A percentile compares a stretch with the other conserved stretches of the same genome.
Evolutionary conservation across 2,329 filamentous ascomycete species (phyloP).

Genomic region (Exserohilum turcica): DNA sequence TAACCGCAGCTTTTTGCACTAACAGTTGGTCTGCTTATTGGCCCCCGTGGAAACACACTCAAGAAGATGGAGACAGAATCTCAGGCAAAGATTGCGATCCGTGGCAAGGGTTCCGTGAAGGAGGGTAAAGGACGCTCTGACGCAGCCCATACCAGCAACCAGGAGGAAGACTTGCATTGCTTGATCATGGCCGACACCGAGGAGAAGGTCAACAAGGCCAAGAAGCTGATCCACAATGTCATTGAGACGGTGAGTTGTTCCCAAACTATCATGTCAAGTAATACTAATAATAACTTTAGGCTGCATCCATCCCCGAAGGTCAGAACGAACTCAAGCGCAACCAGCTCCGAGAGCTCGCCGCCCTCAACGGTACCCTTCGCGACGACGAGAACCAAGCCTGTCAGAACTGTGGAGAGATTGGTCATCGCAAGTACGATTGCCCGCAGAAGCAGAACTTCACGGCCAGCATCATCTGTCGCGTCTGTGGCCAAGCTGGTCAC

Average conservation of each 20-base stretch:
- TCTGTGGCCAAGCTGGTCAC: slow-evolving; percentile 96
- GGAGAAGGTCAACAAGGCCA: slow-evolving; percentile 99
- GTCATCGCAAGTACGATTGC: slow-evolving; percentile 98
- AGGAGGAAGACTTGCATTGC: slow-evolving; percentile 98
- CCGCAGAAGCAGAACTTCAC: slow-evolving; percentile 98
- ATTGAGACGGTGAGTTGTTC: slow-evolving; percentile 89
- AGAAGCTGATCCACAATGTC: slow-evolving; percentile 96
- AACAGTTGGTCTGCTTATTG: slow-evolving; percentile 99
- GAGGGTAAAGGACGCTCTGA: slow-evolving; percentile 99
- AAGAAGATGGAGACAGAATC: slow-evolving; percentile 99
- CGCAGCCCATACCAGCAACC: slow-evolving; percentile 98
- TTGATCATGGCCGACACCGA: slow-evolving; percentile 99
- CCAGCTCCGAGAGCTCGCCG: slow-evolving; percentile 94
- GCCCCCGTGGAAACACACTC: slow-evolving; percentile 98
- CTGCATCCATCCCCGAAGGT: slow-evolving; percentile 96
- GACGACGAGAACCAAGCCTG: slow-evolving; percentile 99
- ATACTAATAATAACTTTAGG: slow-evolving; percentile 61
- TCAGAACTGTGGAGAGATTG: slow-evolving; percentile 98
- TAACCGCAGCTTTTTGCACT: slow-evolving; percentile 87
- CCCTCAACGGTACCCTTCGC: slow-evolving; percentile 97
- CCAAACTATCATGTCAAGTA: slow-evolving; percentile 4
- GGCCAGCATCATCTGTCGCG: slow-evolving; percentile 98
- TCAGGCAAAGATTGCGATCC: slow-evolving; percentile 97
- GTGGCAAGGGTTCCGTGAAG: slow-evolving; percentile 99
- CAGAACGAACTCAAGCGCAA: slow-evolving; percentile 99